A percentile compares a stretch with the other conserved stretches of the same genome.
Conservation (phyloP, 495 filamentous ascomycete species). For the Daldinia decipiens region DNA sequence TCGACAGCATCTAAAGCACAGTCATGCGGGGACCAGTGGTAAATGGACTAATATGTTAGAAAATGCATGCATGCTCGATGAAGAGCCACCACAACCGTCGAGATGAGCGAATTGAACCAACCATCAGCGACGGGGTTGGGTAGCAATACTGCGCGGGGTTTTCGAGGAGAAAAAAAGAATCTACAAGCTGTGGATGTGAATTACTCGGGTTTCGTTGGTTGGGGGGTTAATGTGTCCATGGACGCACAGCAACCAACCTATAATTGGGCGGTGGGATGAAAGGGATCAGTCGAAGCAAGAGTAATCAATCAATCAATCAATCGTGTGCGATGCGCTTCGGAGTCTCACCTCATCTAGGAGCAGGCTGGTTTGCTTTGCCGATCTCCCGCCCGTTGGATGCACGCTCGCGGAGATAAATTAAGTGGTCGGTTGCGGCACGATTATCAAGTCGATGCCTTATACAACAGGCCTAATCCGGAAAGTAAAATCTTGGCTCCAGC, state of each 20-base stretch:
- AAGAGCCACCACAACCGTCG: constrained; percentile 59
- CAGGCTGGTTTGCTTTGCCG: constrained; percentile 35
- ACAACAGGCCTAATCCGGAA: constrained; percentile 18
- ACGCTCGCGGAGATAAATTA: constrained; percentile 21
- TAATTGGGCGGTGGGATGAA: constrained; percentile 34
- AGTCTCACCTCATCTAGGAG: constrained; percentile 35
- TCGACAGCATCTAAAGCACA: constrained; percentile 97
- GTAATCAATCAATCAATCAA: constrained; percentile 7
- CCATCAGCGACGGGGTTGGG: constrained; percentile 33
- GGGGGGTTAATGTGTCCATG: constrained; percentile 25
- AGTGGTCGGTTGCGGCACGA: constrained; percentile 22
- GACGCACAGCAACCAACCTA: constrained; percentile 33
- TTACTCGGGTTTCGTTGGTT: constrained; percentile 33
- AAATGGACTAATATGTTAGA: constrained; percentile 99
- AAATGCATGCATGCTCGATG: constrained; percentile 96
- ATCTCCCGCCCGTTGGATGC: constrained; percentile 40
- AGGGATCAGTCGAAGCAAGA: constrained; percentile 26
- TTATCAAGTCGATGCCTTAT: constrained; percentile 26
- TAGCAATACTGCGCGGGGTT: constrained; percentile 46
- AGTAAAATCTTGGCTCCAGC: constrained; percentile 17
- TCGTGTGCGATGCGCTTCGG: constrained; percentile 31
- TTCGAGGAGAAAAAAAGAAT: constrained; percentile 20
- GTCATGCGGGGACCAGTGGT: constrained; percentile 93
- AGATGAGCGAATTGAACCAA: constrained; percentile 44
- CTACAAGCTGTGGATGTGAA: constrained; percentile 35